Evolutionary conservation across 2,329 filamentous ascomycete species (phyloP).

Genomic region (Curvularia sp.): DNA sequence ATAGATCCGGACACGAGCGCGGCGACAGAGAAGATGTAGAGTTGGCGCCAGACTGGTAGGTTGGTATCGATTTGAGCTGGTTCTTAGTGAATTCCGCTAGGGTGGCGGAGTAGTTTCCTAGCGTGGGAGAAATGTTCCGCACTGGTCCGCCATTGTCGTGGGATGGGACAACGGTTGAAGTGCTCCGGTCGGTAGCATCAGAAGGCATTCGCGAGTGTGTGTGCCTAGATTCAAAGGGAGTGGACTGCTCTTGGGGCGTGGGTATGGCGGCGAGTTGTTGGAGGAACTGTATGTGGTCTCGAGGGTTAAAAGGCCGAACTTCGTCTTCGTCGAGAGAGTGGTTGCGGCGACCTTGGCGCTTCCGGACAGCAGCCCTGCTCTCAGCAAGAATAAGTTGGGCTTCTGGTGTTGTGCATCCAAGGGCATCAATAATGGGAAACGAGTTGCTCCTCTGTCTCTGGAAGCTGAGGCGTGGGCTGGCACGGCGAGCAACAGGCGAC

Average conservation of each 20-base stretch:
- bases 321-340: constrained; percentile 29
- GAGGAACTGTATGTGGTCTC: constrained; percentile 44
- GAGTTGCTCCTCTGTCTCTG: constrained; percentile 48
- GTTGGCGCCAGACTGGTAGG: constrained; percentile 30
- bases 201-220: constrained; percentile 40
- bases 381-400: constrained; percentile 46
- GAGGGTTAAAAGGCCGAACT: constrained; percentile 35
- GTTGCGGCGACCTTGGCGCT: constrained; percentile 37
- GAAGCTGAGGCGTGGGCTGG: constrained; percentile 31
- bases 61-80: constrained; percentile 45
- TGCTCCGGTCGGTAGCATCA: constrained; percentile 40
- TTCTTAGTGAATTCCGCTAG: constrained; percentile 47
- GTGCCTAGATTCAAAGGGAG: constrained; percentile 16
- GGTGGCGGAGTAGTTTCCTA: constrained; percentile 47
- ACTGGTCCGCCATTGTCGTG: constrained; percentile 15
- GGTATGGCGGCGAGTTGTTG: constrained; percentile 19
- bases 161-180: constrained; percentile 37
- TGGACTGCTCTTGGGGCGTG: constrained; percentile 19
- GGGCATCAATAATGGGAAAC: constrained; percentile 42
- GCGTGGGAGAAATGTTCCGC: constrained; percentile 15
- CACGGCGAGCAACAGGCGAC: constrained; percentile 23
- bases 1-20: constrained; percentile 43
- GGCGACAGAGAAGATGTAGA: constrained; percentile 36
- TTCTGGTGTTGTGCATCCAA: constrained; percentile 48
- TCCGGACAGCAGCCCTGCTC: constrained; percentile 44